Percentiles rank a stretch among this genome's conserved stretches.
phyloP scores from a whole-genome alignment of 1,284 basidiomycete species.

The Mycena sp. region DNA sequence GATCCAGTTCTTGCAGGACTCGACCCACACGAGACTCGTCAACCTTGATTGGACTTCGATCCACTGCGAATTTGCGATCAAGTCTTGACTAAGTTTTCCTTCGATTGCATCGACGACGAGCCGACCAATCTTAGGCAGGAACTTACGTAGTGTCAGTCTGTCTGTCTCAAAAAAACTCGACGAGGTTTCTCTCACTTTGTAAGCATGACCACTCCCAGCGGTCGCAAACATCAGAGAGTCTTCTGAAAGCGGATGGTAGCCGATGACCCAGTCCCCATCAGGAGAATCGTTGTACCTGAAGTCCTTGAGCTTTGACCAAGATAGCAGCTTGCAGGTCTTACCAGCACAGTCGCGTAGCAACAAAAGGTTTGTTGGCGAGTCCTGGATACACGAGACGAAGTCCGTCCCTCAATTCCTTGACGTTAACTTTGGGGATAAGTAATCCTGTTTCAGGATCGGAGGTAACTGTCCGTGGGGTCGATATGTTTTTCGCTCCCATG shows the following conservation, averaged over 20 bases:
- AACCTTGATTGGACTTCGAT: constrained; percentile 39
- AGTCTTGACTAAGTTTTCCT: constrained; percentile 63
- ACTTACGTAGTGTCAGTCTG: constrained; percentile 52
- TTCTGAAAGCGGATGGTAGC: constrained; percentile 63
- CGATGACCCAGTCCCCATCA: constrained; percentile 85
- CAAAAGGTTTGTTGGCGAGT: constrained; percentile 73
- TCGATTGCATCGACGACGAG: constrained; percentile 80
- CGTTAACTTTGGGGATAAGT: constrained; percentile 66
- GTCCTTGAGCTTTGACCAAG: neutral
- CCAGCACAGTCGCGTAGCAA: constrained; percentile 85
- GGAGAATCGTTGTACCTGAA: constrained; percentile 80
- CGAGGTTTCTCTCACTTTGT: constrained; percentile 68
- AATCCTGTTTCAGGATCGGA: constrained; percentile 66
- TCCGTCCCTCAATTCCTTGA: constrained; percentile 59
- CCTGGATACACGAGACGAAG: constrained; percentile 76
- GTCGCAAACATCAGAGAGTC: constrained; percentile 74
- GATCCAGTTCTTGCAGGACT: constrained; percentile 51
- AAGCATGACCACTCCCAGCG: constrained; percentile 81
- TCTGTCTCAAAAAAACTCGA: neutral
- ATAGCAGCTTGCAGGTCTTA: constrained; percentile 47
- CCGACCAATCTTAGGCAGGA: constrained; percentile 84
- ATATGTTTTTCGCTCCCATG: constrained; percentile 49
- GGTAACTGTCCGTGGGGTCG: constrained; percentile 71
- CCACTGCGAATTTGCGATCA: constrained; percentile 53
- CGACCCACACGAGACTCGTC: constrained; percentile 48